Evolutionary conservation across 176 grass and related monocot genomes (phyloP).

Genomic region (Juncus inflexus): DNA sequence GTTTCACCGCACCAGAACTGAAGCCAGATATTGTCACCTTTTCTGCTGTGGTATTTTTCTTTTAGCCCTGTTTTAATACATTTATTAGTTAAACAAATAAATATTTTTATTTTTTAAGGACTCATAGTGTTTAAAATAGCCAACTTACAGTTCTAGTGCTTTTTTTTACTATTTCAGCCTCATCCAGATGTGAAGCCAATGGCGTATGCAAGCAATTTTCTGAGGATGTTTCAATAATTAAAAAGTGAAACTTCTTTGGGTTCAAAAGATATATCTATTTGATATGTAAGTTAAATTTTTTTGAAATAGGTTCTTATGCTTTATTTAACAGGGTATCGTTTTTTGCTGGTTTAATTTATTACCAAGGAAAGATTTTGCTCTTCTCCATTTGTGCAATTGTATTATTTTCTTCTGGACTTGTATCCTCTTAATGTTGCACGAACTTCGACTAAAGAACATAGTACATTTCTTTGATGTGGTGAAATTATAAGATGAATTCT

Average conservation of each 20-base stretch:
- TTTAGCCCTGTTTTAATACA: constrained; percentile 3
- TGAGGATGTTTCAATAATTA: constrained; percentile 56
- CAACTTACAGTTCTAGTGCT: not conserved
- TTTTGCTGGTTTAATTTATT: constrained; percentile 16
- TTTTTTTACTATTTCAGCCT: constrained; percentile 38
- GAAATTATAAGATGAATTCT: no score
- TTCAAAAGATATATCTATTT: not conserved
- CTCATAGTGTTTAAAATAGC: not conserved
- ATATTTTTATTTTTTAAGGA: not conserved
- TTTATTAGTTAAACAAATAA: not conserved
- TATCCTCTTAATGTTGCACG: no score
- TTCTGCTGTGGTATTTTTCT: constrained; percentile 39
- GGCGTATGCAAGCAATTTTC: constrained; percentile 71
- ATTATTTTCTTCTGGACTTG: not conserved
- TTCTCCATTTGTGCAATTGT: constrained; percentile 14
- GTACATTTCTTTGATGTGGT: no score
- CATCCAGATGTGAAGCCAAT: constrained; percentile 79
- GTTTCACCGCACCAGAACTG: constrained; percentile 52
- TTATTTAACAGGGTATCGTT: not conserved
- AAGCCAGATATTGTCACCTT: constrained; percentile 72
- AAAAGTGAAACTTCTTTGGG: constrained; percentile 1
- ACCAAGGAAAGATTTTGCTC: not conserved
- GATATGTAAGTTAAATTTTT: not conserved
- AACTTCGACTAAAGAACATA: no score
- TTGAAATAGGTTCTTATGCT: constrained; percentile 4